Base-by-base conservation (phyloP, 768 basidiomycete genomes). In the Calocera cornea region DNA sequence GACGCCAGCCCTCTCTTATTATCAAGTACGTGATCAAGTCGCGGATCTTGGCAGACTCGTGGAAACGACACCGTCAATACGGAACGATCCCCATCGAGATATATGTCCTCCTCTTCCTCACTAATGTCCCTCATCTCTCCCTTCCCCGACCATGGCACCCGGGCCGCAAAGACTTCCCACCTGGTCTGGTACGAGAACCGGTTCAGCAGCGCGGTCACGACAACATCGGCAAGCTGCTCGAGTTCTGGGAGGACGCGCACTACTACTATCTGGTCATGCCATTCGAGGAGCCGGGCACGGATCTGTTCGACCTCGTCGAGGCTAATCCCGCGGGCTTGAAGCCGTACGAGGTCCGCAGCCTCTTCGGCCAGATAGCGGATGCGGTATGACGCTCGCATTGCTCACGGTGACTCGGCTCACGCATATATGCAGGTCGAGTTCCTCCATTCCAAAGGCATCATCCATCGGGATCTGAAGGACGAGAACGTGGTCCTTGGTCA, bases 1-100 rank as follows among this genome's bases (percentile, higher is more conserved):
- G 67, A 70, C 69, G 73, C 8, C 72, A 94, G 92, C 88, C 93
- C 2, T 86, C 89, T 40, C 79, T 97, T 68, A 88, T 99, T 72
- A 93, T 99, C 78, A 99, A 99, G 75, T 95, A 97, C 77, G 88
- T 98, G 73, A 95, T 98, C 81, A 98, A 98, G 77, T 94, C 92
- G 60, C 90, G 97, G 65, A 99, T 99, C 68, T 83, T 99, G 65
- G 95, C 95, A 34, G 95, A 99, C 79, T 98, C 95, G 77, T 99
- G 97, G 97, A 98, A 98, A 80, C 91, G 90, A 74, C 95, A 99
- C 75, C 89, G 90, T 47, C 85, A 88, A 69, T 84, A 90, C 75
- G 95, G 95, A 67, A 97, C 97, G 8, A 97, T 98, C 73, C 95
- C 97, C 17, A 95, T 98, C 79, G 97, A 99, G 79, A 95, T 95